Percentiles rank a stretch among this genome's conserved stretches.
phyloP scores from a whole-genome alignment of 1,284 basidiomycete species.

The Malassezia nana region DNA sequence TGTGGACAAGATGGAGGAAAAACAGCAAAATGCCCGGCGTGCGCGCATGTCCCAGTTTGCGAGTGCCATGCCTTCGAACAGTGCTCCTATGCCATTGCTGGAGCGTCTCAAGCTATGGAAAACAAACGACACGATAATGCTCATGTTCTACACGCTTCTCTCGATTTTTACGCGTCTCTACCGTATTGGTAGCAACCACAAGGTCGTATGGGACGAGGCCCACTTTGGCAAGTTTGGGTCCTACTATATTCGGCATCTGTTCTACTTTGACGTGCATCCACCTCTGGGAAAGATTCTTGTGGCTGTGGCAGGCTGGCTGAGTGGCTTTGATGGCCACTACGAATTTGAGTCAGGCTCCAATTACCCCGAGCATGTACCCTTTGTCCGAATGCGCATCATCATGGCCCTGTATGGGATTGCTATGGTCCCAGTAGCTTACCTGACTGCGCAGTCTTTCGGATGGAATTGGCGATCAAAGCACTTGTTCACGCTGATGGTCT shows the following conservation, averaged over 20 bases:
- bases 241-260: conserved; percentile 74
- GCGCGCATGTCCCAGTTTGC: conserved; percentile 26
- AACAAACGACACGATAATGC: conserved; percentile 31
- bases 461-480: conserved; percentile 84
- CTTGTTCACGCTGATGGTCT: conserved; percentile 83
- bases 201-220: conserved; percentile 89
- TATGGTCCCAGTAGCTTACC: conserved; percentile 93
- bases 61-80: conserved; percentile 36
- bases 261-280: conserved; percentile 58
- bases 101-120: conserved; percentile 21
- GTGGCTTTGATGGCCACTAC: conserved; percentile 82
- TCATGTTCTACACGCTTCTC: conserved; percentile 74
- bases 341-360: conserved; percentile 86
- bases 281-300: conserved; percentile 98
- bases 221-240: conserved; percentile 55
- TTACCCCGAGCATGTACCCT: conserved; percentile 79
- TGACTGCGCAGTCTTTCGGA: conserved; percentile 85
- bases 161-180: conserved; percentile 90
- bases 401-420: conserved; percentile 85
- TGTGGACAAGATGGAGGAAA: conserved; percentile 3
- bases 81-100: conserved; percentile 24
- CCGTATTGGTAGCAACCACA: conserved; percentile 74
- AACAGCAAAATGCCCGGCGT: background rate
- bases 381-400: conserved; percentile 87
- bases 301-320: conserved; percentile 75